These are phyloP conservation scores for Quaeritorhiza haematococci DNA, from an alignment of 371 early-diverging fungal genomes.

Conservation along the genomic window DNA sequence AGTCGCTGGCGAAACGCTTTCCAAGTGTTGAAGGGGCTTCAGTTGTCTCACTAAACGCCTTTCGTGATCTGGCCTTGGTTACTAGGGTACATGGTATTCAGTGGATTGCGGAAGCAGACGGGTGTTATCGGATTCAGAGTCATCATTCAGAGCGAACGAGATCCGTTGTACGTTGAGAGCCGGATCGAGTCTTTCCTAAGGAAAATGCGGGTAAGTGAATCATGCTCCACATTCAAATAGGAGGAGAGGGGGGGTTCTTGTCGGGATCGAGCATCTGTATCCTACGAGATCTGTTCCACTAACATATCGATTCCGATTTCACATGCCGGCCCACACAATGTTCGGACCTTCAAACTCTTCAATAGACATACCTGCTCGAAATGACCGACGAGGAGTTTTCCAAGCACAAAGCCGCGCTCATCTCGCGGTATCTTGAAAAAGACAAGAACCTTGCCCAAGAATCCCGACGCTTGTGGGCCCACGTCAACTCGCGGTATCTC, in stretches of 20 bases:
- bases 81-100: conserved; percentile 68
- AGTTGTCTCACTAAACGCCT: background rate
- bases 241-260: conserved; percentile 10
- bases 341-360: background rate
- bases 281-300: background rate
- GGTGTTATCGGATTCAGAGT: conserved; percentile 66
- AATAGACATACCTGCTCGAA: too few species aligned
- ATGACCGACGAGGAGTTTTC: conserved; percentile 70
- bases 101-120: conserved; percentile 60
- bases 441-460: conserved; percentile 81
- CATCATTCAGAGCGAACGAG: conserved; percentile 81
- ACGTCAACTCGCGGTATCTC: conserved; percentile 74
- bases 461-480: conserved; percentile 69
- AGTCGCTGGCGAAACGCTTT: background rate
- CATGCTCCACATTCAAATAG: too few species aligned
- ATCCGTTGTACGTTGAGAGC: conserved; percentile 75
- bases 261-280: too few species aligned
- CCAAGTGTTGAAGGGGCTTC: background rate
- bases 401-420: conserved; percentile 68
- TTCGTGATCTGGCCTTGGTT: background rate
- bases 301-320: too few species aligned
- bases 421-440: conserved; percentile 70
- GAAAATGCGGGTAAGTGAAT: conserved; percentile 30
- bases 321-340: background rate
- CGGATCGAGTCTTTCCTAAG: conserved; percentile 76